Evolutionary conservation across 306 rosid genomes (phyloP).

Genomic region (Coriaria nepalensis): DNA sequence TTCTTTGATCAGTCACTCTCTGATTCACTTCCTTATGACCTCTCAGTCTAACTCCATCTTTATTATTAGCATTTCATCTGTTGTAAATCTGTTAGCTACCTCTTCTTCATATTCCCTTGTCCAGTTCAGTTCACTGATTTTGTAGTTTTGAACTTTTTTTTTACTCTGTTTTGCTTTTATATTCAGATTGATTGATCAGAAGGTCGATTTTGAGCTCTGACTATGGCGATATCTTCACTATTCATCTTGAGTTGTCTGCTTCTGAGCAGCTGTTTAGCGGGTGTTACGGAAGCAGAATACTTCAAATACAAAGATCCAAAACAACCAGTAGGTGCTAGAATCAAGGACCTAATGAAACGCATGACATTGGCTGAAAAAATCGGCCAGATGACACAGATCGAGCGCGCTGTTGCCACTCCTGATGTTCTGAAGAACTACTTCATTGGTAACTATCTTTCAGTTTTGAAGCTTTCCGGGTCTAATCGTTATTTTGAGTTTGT

Average conservation of each 20-base stretch:
- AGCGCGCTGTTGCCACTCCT: slow-evolving; percentile 50
- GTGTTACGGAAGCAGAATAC: slow-evolving; percentile 34
- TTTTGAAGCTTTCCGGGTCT: background rate
- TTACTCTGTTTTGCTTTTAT: slow-evolving; percentile 4
- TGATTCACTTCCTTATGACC: too few species aligned
- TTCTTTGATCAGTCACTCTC: too few species aligned
- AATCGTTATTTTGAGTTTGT: background rate
- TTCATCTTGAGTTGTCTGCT: slow-evolving; percentile 40
- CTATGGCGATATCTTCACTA: slow-evolving; percentile 36
- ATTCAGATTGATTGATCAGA: slow-evolving; percentile 13
- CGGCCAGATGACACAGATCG: slow-evolving; percentile 90
- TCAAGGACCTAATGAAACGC: slow-evolving; percentile 45
- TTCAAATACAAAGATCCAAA: slow-evolving; percentile 70
- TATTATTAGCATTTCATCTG: too few species aligned
- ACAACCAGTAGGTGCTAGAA: slow-evolving; percentile 42
- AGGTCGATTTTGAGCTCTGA: slow-evolving; percentile 9
- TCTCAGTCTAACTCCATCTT: too few species aligned
- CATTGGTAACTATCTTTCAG: slow-evolving; percentile 38
- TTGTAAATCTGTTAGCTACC: too few species aligned
- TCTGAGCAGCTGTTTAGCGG: slow-evolving; percentile 34
- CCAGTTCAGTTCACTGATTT: too few species aligned
- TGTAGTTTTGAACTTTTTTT: background rate
- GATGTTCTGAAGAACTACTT: slow-evolving; percentile 55
- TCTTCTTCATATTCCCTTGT: too few species aligned
- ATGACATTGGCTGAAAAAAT: slow-evolving; percentile 78